Evolutionary conservation across 2,329 filamentous ascomycete genomes (phyloP).

Genomic region (Cladophialophora chaetospira): DNA sequence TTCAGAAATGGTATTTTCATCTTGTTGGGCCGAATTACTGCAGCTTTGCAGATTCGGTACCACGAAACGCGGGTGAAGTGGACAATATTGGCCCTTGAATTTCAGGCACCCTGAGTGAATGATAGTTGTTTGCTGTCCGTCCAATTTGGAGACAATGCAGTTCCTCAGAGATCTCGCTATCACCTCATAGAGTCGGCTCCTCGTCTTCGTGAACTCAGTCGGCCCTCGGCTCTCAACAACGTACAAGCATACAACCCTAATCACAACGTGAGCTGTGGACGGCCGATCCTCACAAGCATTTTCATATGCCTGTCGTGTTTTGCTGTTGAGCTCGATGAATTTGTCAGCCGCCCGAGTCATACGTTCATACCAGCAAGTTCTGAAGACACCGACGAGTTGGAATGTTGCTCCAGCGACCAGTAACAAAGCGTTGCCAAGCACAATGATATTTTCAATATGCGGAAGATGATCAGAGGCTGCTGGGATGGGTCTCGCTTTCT

Average conservation of each 20-base stretch:
- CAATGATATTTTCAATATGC: neutral
- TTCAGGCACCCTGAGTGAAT: too few relatives aligned
- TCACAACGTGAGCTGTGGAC: neutral
- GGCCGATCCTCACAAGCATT: constrained; percentile 2
- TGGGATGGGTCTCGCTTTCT: neutral
- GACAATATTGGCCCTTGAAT: too few relatives aligned
- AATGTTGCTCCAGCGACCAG: constrained; percentile 4
- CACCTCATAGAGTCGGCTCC: neutral
- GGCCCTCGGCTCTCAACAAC: neutral
- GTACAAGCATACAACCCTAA: constrained; percentile 9
- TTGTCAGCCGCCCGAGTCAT: neutral
- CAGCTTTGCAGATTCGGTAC: too few relatives aligned
- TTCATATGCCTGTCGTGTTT: neutral
- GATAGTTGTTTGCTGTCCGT: too few relatives aligned
- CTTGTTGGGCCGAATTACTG: too few relatives aligned
- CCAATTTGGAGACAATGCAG: too few relatives aligned
- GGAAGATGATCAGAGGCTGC: neutral
- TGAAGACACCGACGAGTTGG: constrained; percentile 1
- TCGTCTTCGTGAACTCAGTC: neutral
- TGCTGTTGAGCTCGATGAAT: constrained; percentile 1
- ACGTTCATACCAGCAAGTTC: constrained; percentile 2
- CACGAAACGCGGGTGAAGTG: too few relatives aligned
- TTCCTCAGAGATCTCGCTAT: too few relatives aligned
- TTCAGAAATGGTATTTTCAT: too few relatives aligned
- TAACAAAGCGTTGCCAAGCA: constrained; percentile 1